Base-by-base conservation (phyloP, 2,329 filamentous ascomycete species). In the Colletotrichum endophyticum region DNA sequence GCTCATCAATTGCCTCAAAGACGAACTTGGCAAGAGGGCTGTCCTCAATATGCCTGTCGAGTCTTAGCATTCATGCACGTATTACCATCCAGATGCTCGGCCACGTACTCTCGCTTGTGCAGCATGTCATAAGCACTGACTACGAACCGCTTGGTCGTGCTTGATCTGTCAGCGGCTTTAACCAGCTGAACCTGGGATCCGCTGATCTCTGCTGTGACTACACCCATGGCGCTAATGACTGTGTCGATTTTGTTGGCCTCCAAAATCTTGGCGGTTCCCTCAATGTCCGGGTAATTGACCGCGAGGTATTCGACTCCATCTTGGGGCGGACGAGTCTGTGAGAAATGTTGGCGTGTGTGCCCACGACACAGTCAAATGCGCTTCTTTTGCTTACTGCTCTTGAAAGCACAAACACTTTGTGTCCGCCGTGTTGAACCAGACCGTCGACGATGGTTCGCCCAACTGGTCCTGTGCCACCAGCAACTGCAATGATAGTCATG, bases 401-500 rank as follows among this genome's bases (percentile, higher is more conserved):
- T 36, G 84, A 82, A 5, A 89, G 78, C 4, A 88, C 81, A 61
- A 87, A 79, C 6, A 88, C 81, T 19, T 86, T 73, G 75, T 86
- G 83, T 61, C 84, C 83, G 57, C 72, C 82, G 16, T 77, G 80
- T 28, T 78, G 82, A 19, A 77, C 76, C 15, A 90, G 75, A 16
- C 82, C 85, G 13, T 90, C 87, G n/a, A 89, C 85, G 53, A 90
- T 83, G 1, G 87, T 85, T n/a, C 83, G 84, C 16, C 88, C 88
- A 3, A 89, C 80, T 12, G 81, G 81, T n/a, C 87, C 87, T 2
- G 84, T 85, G 6, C 88, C 88, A 59, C 88, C 88, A 13, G 86
- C 86, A 22, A 89, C 84, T 62, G 86, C 88, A 53, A 90, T 80
- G 16, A 85, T 79, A 13, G 49, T 22, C 74, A 76, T 76, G 8